Evolutionary conservation across 495 filamentous ascomycete genomes (phyloP).

Genomic region (Hypomontagnella monticulosa): DNA sequence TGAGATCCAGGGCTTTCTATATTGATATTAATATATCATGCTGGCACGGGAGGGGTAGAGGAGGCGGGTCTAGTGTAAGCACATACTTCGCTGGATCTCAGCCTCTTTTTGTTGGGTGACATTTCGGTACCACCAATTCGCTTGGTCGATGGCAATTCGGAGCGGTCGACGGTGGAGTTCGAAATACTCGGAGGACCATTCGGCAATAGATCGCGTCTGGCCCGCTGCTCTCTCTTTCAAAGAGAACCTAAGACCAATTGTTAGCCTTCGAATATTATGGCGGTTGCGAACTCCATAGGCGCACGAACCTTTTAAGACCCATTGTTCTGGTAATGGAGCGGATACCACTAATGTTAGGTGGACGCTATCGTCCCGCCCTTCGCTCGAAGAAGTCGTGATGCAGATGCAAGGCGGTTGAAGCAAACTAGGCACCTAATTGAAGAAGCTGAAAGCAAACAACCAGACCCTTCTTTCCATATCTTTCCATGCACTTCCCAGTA

Average conservation of each 20-base stretch:
- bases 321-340: conserved; percentile 6
- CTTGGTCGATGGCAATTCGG: conserved; percentile 37
- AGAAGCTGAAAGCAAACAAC: too few species aligned
- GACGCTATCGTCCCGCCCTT: too few species aligned
- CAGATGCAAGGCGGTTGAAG: too few species aligned
- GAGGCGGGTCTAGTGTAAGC: neutral
- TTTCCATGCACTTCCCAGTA: too few species aligned
- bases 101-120: conserved; percentile 24
- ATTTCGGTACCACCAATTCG: conserved; percentile 40
- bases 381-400: too few species aligned
- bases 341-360: too few species aligned
- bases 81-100: conserved; percentile 28
- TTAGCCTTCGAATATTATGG: neutral
- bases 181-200: conserved; percentile 37
- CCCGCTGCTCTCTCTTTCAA: conserved; percentile 27
- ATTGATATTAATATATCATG: neutral
- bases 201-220: conserved; percentile 26
- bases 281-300: neutral
- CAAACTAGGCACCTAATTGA: too few species aligned
- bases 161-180: conserved; percentile 26
- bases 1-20: conserved; percentile 32
- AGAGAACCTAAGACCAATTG: conserved; percentile 20
- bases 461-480: too few species aligned
- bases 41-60: neutral
- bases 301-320: conserved; percentile 35